Conservation (phyloP, 164 flowering plant species). For the Umbilicus rupestris region DNA sequence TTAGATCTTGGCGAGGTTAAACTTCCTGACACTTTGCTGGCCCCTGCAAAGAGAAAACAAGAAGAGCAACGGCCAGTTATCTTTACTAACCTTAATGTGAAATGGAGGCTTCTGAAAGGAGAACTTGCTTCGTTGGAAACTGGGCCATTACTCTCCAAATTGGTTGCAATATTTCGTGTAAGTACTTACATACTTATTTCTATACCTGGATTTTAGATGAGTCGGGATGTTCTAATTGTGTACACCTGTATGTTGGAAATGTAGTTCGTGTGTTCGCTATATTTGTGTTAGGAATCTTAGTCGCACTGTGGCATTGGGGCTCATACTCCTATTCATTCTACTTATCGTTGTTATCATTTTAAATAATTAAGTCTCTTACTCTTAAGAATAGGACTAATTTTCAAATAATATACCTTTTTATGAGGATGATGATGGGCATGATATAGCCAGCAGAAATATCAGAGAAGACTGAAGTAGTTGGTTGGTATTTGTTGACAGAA, state of each 20-base stretch:
- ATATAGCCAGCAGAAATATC: no score
- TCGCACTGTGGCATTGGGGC: not conserved
- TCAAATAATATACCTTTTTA: not conserved
- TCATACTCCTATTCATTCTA: not conserved
- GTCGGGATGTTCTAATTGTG: not conserved
- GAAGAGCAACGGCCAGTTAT: conserved; percentile 18
- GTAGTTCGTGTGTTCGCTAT: not conserved
- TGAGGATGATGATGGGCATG: not conserved
- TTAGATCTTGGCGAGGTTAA: conserved; percentile 38
- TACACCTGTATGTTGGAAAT: not conserved
- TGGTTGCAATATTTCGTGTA: conserved; percentile 79
- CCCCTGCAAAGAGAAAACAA: conserved; percentile 36
- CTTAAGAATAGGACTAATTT: not conserved
- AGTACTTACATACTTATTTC: conserved; percentile 19
- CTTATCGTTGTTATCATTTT: not conserved
- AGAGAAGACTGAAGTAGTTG: no score
- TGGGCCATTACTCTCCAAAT: conserved; percentile 57
- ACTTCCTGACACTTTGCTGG: conserved; percentile 41
- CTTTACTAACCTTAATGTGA: conserved; percentile 34
- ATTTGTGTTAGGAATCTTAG: not conserved
- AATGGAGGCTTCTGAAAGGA: conserved; percentile 80
- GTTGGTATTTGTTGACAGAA: not conserved
- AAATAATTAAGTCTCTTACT: not conserved
- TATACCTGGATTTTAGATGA: not conserved
- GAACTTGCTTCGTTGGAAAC: conserved; percentile 47